phyloP scores from a whole-genome alignment of 1,284 basidiomycete genomes.

The Gomphus sp. region DNA sequence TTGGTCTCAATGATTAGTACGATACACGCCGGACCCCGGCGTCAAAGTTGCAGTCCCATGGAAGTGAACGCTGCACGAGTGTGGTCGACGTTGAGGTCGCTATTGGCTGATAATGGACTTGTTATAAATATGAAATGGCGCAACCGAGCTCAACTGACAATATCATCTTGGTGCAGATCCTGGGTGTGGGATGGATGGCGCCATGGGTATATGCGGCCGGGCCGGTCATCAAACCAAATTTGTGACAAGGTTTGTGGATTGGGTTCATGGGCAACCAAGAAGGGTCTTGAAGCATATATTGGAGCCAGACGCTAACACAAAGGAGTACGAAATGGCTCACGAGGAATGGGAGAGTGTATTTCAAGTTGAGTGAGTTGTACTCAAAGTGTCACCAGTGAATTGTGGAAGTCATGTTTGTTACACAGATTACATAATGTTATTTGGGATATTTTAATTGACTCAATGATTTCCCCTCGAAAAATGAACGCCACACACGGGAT shows the following conservation, averaged over 20 bases:
- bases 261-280: too few species aligned
- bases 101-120: too few species aligned
- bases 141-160: too few species aligned
- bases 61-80: too few species aligned
- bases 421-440: too few species aligned
- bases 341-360: conserved; percentile 66
- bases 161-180: too few species aligned
- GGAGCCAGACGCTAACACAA: conserved; percentile 52
- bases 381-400: neutral
- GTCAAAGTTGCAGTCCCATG: too few species aligned
- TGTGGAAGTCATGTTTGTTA: neutral
- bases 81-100: too few species aligned
- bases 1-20: neutral
- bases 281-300: conserved; percentile 64
- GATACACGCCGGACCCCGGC: too few species aligned
- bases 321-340: conserved; percentile 79
- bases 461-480: too few species aligned
- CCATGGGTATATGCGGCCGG: conserved; percentile 80
- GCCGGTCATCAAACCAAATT: conserved; percentile 72
- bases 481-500: too few species aligned
- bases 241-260: conserved; percentile 73
- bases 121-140: too few species aligned
- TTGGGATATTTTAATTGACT: neutral
- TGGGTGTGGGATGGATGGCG: conserved; percentile 83
- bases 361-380: conserved; percentile 18